These are phyloP conservation scores for Blepharisma stoltei DNA, from an alignment of 73 alveolate species.

Conservation along the genomic window DNA sequence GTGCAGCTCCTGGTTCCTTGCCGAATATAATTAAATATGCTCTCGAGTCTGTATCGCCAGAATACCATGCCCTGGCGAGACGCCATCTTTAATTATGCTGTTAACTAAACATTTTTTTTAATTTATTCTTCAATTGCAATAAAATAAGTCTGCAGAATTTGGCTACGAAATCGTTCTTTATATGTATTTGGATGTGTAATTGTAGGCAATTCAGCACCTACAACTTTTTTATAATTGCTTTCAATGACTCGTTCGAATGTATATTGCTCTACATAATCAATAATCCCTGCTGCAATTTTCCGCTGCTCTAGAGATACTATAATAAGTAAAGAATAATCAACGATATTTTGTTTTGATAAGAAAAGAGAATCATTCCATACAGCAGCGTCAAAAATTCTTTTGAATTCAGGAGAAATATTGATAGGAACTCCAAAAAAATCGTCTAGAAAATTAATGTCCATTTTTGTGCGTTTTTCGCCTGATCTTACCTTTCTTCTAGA, in stretches of 20 bases:
- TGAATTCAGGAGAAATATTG: not conserved
- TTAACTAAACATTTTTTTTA: not conserved
- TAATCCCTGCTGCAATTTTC: conserved; percentile 24
- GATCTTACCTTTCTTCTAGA: not conserved
- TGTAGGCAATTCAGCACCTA: conserved; percentile 28
- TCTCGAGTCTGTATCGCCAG: too few species aligned
- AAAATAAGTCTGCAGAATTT: conserved; percentile 20
- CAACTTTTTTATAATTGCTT: conserved; percentile 24
- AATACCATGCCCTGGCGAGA: too few species aligned
- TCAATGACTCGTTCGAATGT: conserved; percentile 31
- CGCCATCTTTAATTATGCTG: too few species aligned
- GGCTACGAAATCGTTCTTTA: conserved; percentile 19
- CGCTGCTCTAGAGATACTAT: not conserved
- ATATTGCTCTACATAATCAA: conserved; percentile 36
- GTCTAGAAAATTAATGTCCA: conserved; percentile 34
- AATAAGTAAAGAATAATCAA: conserved; percentile 34
- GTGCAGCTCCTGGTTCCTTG: too few species aligned
- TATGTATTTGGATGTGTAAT: conserved; percentile 27
- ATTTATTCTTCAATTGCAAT: not conserved
- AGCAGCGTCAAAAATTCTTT: conserved; percentile 7
- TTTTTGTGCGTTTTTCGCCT: conserved; percentile 6
- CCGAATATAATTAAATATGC: too few species aligned
- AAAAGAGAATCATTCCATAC: conserved; percentile 25
- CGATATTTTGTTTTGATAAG: conserved; percentile 23
- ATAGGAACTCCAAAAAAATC: conserved; percentile 11